phyloP scores from a whole-genome alignment of 2,329 filamentous ascomycete species.

The Ophiosphaerella narmari region DNA sequence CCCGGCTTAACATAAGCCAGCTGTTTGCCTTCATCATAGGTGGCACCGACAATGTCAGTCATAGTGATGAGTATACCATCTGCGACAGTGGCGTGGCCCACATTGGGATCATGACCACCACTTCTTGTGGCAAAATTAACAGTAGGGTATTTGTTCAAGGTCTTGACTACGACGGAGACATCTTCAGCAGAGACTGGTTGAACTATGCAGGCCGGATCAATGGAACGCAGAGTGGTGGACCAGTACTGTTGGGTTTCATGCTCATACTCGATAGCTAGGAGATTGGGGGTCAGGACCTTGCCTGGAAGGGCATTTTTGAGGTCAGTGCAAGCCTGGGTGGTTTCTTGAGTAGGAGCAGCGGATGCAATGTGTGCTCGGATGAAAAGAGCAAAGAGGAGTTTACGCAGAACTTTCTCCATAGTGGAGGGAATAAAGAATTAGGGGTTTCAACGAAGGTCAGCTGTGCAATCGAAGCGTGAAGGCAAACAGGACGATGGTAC shows the following conservation, averaged over 20 bases:
- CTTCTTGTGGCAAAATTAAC: conserved; percentile 32
- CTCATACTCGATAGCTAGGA: conserved; percentile 23
- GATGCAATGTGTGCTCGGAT: conserved; percentile 6
- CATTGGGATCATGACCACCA: conserved; percentile 47
- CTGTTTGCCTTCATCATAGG: conserved; percentile 38
- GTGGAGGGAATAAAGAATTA: background rate
- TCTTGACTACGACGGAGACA: conserved; percentile 26
- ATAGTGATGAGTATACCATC: conserved; percentile 47
- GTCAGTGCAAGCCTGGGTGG: conserved; percentile 22
- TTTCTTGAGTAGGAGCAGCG: conserved; percentile 20
- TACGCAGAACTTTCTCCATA: conserved; percentile 7
- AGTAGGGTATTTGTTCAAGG: conserved; percentile 25
- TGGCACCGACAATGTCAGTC: conserved; percentile 42
- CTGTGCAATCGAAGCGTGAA: background rate
- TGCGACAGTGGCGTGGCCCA: conserved; percentile 39
- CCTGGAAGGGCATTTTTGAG: conserved; percentile 23
- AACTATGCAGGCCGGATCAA: conserved; percentile 33
- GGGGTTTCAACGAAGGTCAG: background rate
- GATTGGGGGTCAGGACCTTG: conserved; percentile 19
- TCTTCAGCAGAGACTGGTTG: conserved; percentile 30
- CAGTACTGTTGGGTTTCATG: conserved; percentile 29
- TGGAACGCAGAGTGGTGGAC: conserved; percentile 18
- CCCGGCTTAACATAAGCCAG: conserved; percentile 48
- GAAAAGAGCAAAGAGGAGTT: conserved; percentile 9
- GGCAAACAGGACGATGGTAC: background rate